phyloP scores from a whole-genome alignment of 2,329 filamentous ascomycete species.

The Talaromyces sp. region DNA sequence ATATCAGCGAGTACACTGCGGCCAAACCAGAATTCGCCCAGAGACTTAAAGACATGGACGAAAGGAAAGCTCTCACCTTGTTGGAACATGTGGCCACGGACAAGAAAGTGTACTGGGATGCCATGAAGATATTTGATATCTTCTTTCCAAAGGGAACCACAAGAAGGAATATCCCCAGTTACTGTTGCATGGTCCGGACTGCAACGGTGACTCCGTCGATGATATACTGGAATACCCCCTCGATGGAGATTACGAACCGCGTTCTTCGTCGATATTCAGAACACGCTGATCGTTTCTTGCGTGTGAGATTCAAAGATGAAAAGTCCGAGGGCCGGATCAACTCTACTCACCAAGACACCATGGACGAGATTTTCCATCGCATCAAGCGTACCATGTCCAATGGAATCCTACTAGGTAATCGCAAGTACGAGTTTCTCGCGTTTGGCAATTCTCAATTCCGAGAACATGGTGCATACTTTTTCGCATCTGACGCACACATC shows the following conservation, averaged over 20 bases:
- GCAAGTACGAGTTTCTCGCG: slow-evolving; percentile 83
- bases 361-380: slow-evolving; percentile 70
- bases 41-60: slow-evolving; percentile 53
- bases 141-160: slow-evolving; percentile 44
- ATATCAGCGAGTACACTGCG: slow-evolving; percentile 73
- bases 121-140: slow-evolving; percentile 67
- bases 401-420: slow-evolving; percentile 77
- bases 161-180: slow-evolving; percentile 58
- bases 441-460: slow-evolving; percentile 95
- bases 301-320: slow-evolving; percentile 88
- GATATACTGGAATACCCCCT: slow-evolving; percentile 72
- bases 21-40: slow-evolving; percentile 60
- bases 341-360: slow-evolving; percentile 53
- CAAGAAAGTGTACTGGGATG: slow-evolving; percentile 61
- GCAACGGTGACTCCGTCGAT: slow-evolving; percentile 80
- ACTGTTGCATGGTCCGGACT: slow-evolving; percentile 73
- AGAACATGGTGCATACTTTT: slow-evolving; percentile 90
- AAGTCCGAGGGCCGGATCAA: slow-evolving; percentile 60
- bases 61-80: slow-evolving; percentile 57
- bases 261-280: slow-evolving; percentile 70
- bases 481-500: slow-evolving; percentile 65
- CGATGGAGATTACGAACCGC: slow-evolving; percentile 82
- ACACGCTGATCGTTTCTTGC: slow-evolving; percentile 74
- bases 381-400: slow-evolving; percentile 68
- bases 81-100: slow-evolving; percentile 71